Evolutionary conservation across 768 basidiomycete species (phyloP), one percentile per base, ranked within the genome.

Genomic region (Crassisporium funariophilum): DNA sequence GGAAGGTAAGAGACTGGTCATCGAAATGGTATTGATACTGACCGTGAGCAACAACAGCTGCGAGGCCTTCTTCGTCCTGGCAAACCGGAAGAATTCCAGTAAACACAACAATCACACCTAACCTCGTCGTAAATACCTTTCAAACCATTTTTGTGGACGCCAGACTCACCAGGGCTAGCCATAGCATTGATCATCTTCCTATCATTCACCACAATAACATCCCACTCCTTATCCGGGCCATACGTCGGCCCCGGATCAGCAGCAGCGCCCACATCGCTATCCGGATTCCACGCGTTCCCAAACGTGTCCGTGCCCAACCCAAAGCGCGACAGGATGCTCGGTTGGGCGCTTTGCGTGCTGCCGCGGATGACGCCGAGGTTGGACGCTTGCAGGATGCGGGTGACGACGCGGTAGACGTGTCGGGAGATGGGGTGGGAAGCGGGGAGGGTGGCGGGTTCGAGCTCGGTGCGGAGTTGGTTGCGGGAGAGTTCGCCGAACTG

Each of bases 21-120:
- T 21, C 5, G 41, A 35, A 24, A 2, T 10, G 25, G 20, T 9
- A 38, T 21, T 22, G 25, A 34, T 9, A 59, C 77, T 3, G 44
- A 88, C 92, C 91, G 63, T 97, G 94, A 1, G 88, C 81, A 2
- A 98, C 67, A 1, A 97, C 85, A 13, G 85, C 84, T 1, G 94
- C 90, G 0, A 98, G 69, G 0, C 91, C 91, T 56, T 87, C 78
- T 54, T 93, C 90, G 51, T 91, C 83, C 50, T 69, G 71, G 36
- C 83, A 84, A 5, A 94, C 68, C 0, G 88, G 90, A 3, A 97
- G 64, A 25, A 97, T 91, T 0, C 94, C 94, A 0, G 91, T 93
- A 59, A 90, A 95, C 8, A 98, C 88, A 23, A 93, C 77, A 43
- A 97, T 84, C 40, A 84, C 76, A 1, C 86, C 88, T 83, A 57